Evolutionary conservation across 202 grass and related monocot genomes (phyloP).

Genomic region (Eragrostis tef): DNA sequence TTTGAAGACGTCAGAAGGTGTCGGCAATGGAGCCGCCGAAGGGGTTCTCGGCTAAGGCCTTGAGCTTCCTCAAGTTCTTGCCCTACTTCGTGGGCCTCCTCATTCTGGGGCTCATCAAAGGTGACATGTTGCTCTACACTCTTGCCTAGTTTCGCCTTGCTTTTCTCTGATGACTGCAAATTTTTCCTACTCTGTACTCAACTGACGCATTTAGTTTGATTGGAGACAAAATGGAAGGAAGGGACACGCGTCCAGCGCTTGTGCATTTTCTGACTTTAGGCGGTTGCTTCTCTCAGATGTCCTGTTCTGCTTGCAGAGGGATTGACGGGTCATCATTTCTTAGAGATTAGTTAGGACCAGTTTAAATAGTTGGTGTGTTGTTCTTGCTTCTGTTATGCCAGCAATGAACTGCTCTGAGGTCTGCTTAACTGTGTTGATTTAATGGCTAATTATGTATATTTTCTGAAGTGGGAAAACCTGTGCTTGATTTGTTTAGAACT

Average conservation of each 20-base stretch:
- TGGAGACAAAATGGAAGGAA: conserved; percentile 8
- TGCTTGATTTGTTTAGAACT: conserved; percentile 1
- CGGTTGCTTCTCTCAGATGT: background rate
- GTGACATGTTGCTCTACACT: conserved; percentile 44
- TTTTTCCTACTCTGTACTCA: background rate
- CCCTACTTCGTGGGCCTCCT: conserved; percentile 84
- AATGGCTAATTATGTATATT: background rate
- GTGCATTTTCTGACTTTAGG: conserved; percentile 29
- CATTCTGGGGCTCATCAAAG: conserved; percentile 87
- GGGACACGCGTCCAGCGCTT: background rate
- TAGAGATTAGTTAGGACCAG: conserved; percentile 2
- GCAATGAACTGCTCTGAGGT: background rate
- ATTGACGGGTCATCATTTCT: background rate
- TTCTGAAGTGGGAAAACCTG: background rate
- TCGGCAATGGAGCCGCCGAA: conserved; percentile 73
- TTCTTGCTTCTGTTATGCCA: background rate
- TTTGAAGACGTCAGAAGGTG: conserved; percentile 24
- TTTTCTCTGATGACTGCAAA: background rate
- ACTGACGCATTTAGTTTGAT: conserved; percentile 7
- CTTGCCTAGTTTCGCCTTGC: background rate
- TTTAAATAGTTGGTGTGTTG: background rate
- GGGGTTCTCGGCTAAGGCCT: conserved; percentile 64
- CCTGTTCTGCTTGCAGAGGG: background rate
- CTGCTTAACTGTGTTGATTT: background rate
- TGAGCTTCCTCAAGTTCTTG: conserved; percentile 88